Conservation (phyloP, 805 yeast genomes). For the Saccharomycopsis sp. region DNA sequence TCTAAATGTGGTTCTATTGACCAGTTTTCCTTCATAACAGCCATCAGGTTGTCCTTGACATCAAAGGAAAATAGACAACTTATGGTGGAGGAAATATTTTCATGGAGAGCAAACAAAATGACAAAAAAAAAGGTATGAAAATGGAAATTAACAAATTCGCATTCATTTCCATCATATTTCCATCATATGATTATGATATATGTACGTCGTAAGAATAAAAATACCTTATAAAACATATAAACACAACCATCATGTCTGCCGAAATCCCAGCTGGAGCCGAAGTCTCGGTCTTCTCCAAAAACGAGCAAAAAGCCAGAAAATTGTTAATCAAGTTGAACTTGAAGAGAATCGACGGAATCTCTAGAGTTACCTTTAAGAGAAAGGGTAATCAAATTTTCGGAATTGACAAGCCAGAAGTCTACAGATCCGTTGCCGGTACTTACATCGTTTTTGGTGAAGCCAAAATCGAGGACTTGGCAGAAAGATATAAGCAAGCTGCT, state of each 20-base stretch:
- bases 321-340: constrained; percentile 80
- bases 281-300: constrained; percentile 74
- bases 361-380: constrained; percentile 93
- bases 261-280: constrained; percentile 74
- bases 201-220: no score
- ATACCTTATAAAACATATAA: no score
- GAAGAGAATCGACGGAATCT: constrained; percentile 84
- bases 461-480: constrained; percentile 87
- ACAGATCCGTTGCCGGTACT: constrained; percentile 87
- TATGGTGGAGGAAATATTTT: no score
- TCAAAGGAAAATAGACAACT: no score
- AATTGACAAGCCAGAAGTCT: constrained; percentile 91
- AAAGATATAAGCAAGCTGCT: constrained; percentile 78
- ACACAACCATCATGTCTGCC: constrained; percentile 29
- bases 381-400: constrained; percentile 87
- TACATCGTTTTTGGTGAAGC: constrained; percentile 98
- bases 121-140: no score
- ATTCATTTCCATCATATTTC: no score
- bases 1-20: no score
- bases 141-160: no score
- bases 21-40: no score
- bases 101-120: no score
- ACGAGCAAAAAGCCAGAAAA: constrained; percentile 95
- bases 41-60: no score
- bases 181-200: no score